These are phyloP conservation scores for Aleurites moluccanus DNA, from an alignment of 441 rosid genomes.

Conservation along the genomic window DNA sequence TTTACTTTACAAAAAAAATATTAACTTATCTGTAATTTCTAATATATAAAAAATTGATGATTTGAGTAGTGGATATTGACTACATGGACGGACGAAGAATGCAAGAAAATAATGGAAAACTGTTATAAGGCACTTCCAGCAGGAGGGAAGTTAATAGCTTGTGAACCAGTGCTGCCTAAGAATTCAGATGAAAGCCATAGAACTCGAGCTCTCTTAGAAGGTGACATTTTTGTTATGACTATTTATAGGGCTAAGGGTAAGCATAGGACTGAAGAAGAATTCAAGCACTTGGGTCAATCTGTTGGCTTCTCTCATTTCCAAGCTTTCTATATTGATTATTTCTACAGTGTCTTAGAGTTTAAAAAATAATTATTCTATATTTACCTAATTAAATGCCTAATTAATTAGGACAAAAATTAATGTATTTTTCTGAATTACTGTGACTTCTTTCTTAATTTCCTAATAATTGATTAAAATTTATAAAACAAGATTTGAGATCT, in stretches of 20 bases:
- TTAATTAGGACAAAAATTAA: background rate
- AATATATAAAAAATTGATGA: too few relatives aligned
- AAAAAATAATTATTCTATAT: constrained; percentile 40
- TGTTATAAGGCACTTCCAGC: constrained; percentile 70
- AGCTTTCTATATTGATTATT: constrained; percentile 54
- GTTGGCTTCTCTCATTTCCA: constrained; percentile 60
- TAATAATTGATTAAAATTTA: too few relatives aligned
- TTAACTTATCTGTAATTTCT: too few relatives aligned
- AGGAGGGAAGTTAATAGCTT: constrained; percentile 81
- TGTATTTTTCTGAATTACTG: too few relatives aligned
- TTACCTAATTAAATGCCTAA: background rate
- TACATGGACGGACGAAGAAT: constrained; percentile 80
- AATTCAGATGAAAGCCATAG: constrained; percentile 63
- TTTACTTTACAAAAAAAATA: too few relatives aligned
- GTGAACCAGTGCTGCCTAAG: constrained; percentile 77
- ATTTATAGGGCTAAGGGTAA: constrained; percentile 83
- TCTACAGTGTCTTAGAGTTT: constrained; percentile 69
- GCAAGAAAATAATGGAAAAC: constrained; percentile 72
- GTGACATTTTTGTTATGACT: constrained; percentile 83
- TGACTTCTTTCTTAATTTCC: background rate
- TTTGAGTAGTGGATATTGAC: constrained; percentile 70
- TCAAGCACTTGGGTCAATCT: constrained; percentile 54
- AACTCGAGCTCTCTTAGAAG: constrained; percentile 73
- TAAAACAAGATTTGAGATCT: too few relatives aligned
- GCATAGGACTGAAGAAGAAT: constrained; percentile 72